Conservation (phyloP, 805 yeast genomes). For the Metschnikowia reukaufii region DNA sequence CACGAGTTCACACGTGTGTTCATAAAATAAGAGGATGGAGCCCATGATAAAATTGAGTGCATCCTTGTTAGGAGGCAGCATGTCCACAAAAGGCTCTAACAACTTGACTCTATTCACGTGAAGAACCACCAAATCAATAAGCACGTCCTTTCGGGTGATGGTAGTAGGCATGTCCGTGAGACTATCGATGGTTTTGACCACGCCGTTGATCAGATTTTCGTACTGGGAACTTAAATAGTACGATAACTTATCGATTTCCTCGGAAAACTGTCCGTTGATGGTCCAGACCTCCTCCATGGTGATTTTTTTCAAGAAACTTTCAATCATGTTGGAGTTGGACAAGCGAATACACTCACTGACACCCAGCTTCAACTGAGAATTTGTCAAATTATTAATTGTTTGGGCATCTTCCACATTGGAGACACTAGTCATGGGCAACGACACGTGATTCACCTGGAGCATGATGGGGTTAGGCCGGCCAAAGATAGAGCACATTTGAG, state of each 20-base stretch:
- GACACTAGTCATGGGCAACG: constrained; percentile 25
- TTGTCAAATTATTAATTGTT: constrained; percentile 19
- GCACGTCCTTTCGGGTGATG: constrained; percentile 34
- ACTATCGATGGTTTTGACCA: constrained; percentile 21
- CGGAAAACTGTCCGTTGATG: constrained; percentile 42
- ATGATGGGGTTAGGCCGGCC: constrained; percentile 56
- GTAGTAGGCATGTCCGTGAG: constrained; percentile 22
- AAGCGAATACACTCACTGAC: constrained; percentile 49
- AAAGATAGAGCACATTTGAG: constrained; percentile 49
- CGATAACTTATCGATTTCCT: constrained; percentile 40
- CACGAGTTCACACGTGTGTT: constrained; percentile 17
- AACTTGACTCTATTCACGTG: constrained; percentile 52
- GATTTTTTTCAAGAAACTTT: constrained; percentile 49
- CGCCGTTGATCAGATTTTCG: constrained; percentile 15
- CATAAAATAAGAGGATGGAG: constrained; percentile 33
- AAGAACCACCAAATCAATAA: constrained; percentile 47
- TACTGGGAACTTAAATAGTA: constrained; percentile 23
- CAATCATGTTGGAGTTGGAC: constrained; percentile 51
- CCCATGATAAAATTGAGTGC: constrained; percentile 37
- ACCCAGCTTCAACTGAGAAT: constrained; percentile 44
- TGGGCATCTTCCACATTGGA: constrained; percentile 11
- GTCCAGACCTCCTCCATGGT: constrained; percentile 39
- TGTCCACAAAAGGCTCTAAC: constrained; percentile 49
- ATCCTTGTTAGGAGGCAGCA: constrained; percentile 31
- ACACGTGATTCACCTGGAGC: constrained; percentile 35